Evolutionary conservation across 1,284 basidiomycete genomes (phyloP).

Genomic region (Tranzscheliella williamsii): DNA sequence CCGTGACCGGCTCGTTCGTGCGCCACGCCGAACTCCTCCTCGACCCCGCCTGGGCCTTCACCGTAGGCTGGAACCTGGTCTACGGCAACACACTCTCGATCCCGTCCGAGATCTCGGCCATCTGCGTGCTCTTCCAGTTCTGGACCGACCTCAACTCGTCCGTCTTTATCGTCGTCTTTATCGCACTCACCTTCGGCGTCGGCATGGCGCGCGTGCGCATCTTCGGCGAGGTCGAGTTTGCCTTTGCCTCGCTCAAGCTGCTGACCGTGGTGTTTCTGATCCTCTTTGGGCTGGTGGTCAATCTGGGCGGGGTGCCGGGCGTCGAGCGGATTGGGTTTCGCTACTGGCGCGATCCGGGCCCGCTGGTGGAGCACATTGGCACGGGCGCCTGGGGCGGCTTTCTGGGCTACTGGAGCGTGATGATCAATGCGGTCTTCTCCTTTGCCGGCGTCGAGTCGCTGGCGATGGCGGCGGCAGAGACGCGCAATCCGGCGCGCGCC

Average conservation of each 20-base stretch:
- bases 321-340: constrained; percentile 42
- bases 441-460: constrained; percentile 75
- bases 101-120: constrained; percentile 72
- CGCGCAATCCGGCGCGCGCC: constrained; percentile 31
- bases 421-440: constrained; percentile 72
- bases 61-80: constrained; percentile 70
- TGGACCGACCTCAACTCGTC: constrained; percentile 43
- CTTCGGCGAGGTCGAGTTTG: constrained; percentile 69
- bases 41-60: constrained; percentile 71
- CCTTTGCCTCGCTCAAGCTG: constrained; percentile 26
- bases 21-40: constrained; percentile 78
- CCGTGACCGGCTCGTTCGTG: constrained; percentile 72
- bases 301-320: constrained; percentile 39
- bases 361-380: constrained; percentile 57
- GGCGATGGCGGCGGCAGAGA: constrained; percentile 46
- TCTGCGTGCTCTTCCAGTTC: constrained; percentile 38
- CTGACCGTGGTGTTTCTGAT: constrained; percentile 37
- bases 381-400: constrained; percentile 68
- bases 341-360: constrained; percentile 62
- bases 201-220: constrained; percentile 66
- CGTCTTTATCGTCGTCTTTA: constrained; percentile 65
- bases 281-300: constrained; percentile 40
- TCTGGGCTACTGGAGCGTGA: constrained; percentile 53
- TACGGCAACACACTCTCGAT: constrained; percentile 65
- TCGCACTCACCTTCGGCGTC: constrained; percentile 56